These are phyloP conservation scores for Chenopodium album DNA, from an alignment of 148 eudicot species.

Conservation along the genomic window DNA sequence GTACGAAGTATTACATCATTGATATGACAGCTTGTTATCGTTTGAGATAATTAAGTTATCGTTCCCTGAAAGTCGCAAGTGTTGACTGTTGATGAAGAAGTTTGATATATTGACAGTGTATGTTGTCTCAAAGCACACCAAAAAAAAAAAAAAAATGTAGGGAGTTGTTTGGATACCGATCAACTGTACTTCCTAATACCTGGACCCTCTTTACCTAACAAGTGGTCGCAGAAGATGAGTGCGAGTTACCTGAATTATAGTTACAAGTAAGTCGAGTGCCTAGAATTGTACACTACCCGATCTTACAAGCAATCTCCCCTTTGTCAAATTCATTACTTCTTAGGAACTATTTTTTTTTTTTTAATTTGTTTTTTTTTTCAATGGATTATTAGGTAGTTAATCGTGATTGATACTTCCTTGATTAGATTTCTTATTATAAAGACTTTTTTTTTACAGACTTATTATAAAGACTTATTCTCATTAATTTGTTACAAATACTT, in stretches of 20 bases:
- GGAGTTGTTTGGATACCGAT: slow-evolving; percentile 23
- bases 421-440: too few relatives aligned
- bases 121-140: background rate
- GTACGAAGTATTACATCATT: too few relatives aligned
- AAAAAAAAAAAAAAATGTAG: background rate
- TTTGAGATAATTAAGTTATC: too few relatives aligned
- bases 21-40: too few relatives aligned
- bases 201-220: background rate
- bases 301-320: background rate
- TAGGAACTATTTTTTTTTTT: background rate
- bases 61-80: background rate
- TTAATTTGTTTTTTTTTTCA: background rate
- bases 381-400: background rate
- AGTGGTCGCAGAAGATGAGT: background rate
- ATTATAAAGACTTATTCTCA: too few relatives aligned
- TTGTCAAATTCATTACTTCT: too few relatives aligned
- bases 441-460: too few relatives aligned
- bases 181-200: slow-evolving; percentile 33
- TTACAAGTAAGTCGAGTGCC: slow-evolving; percentile 28
- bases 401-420: background rate
- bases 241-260: background rate
- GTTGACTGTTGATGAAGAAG: background rate
- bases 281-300: slow-evolving; percentile 18
- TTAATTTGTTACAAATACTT: too few relatives aligned
- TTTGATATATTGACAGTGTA: background rate